phyloP scores from a whole-genome alignment of 192 early-diverging fungal genomes.

The Entomortierella parvispora region DNA sequence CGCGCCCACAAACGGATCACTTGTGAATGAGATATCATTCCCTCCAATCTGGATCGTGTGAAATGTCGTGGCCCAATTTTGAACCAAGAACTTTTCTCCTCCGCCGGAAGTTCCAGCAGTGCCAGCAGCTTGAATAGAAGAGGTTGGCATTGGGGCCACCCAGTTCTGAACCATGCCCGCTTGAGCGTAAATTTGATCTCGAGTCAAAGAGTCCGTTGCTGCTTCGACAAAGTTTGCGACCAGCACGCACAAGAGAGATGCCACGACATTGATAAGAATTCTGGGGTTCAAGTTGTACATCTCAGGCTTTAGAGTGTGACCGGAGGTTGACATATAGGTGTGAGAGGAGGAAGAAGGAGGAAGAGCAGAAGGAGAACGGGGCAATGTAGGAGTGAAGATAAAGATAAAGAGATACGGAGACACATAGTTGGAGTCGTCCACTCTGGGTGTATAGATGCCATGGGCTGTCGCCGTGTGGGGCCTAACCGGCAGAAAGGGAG shows the following conservation, averaged over 20 bases:
- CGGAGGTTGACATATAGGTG: too few species aligned
- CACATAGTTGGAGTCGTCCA: too few species aligned
- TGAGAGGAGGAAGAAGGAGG: background rate
- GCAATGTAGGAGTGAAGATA: background rate
- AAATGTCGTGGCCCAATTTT: slow-evolving; percentile 40
- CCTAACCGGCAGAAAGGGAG: too few species aligned
- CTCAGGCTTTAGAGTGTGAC: too few species aligned
- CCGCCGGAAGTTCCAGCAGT: slow-evolving; percentile 3
- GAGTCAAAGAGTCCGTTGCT: slow-evolving; percentile 10
- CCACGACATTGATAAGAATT: slow-evolving; percentile 39
- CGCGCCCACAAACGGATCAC: slow-evolving; percentile 41
- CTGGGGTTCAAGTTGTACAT: too few species aligned
- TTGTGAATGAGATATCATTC: slow-evolving; percentile 40
- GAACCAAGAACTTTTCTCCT: slow-evolving; percentile 18
- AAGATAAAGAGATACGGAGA: background rate
- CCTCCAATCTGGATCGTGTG: slow-evolving; percentile 46
- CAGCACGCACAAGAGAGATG: background rate
- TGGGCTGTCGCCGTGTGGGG: too few species aligned
- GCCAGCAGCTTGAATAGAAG: background rate
- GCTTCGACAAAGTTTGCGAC: too few species aligned
- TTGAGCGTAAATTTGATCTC: slow-evolving; percentile 32
- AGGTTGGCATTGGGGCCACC: slow-evolving; percentile 53
- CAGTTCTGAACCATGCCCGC: slow-evolving; percentile 47
- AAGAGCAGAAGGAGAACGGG: background rate
- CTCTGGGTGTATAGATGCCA: too few species aligned